Percentiles rank a stretch among this genome's conserved stretches.
Evolutionary conservation across 257 asterid genomes (phyloP).

Genomic region (Ocimum tenuiflorum): DNA sequence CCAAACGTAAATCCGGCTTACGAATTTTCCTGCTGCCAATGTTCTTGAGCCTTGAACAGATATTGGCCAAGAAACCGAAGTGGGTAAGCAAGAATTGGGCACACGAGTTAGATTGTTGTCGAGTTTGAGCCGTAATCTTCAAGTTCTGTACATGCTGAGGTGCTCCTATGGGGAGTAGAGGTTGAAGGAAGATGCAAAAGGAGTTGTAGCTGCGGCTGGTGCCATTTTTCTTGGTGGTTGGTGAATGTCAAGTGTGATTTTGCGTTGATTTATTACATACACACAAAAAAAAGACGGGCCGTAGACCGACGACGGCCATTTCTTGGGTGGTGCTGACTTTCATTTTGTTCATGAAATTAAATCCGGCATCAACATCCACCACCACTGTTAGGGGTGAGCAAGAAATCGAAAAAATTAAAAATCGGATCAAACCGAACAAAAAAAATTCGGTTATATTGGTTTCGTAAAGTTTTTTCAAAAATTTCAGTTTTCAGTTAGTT

Average conservation of each 20-base stretch:
- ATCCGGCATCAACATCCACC: too few relatives aligned
- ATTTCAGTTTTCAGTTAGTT: too few relatives aligned
- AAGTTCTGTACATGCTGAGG: conserved; percentile 8
- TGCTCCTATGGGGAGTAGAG: conserved; percentile 3
- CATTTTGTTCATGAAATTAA: too few relatives aligned
- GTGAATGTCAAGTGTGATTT: neutral
- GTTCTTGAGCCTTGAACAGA: conserved; percentile 14
- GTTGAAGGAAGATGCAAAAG: conserved; percentile 16
- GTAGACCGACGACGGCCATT: too few relatives aligned
- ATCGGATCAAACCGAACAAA: too few relatives aligned
- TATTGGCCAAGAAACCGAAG: conserved; percentile 24
- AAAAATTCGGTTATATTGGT: too few relatives aligned
- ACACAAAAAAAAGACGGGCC: neutral
- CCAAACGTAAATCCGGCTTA: conserved; percentile 51
- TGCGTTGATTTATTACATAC: neutral
- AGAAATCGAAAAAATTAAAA: too few relatives aligned
- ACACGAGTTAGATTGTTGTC: neutral
- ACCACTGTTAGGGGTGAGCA: too few relatives aligned
- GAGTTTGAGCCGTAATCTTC: conserved; percentile 21
- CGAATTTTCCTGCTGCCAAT: conserved; percentile 5
- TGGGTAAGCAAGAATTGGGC: conserved; percentile 5
- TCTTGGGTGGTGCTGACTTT: too few relatives aligned
- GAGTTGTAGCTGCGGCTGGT: conserved; percentile 10
- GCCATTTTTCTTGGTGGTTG: conserved; percentile 26
- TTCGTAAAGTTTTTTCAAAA: too few relatives aligned